Evolutionary conservation across 1,284 basidiomycete genomes (phyloP).

Genomic region (Hemileia vastatrix): DNA sequence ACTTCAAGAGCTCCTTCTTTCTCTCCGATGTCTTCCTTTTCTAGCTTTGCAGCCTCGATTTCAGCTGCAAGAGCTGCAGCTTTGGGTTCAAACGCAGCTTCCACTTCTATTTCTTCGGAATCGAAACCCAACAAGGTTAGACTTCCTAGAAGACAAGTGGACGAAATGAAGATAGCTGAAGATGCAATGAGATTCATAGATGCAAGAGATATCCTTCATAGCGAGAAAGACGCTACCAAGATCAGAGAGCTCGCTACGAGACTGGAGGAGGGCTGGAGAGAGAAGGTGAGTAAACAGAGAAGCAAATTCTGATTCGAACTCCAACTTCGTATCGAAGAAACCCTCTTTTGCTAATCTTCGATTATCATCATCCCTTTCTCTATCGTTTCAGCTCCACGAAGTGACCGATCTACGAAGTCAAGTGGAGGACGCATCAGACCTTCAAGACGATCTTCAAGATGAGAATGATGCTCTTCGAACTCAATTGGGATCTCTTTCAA

Average conservation of each 20-base stretch:
- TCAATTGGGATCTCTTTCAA: constrained; percentile 25
- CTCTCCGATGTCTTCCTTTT: not conserved
- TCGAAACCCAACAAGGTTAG: not conserved
- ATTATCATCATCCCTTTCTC: not conserved
- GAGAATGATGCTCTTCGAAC: constrained; percentile 27
- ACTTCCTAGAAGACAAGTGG: constrained; percentile 21
- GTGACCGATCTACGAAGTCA: constrained; percentile 20
- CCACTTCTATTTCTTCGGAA: not conserved
- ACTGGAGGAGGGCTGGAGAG: constrained; percentile 26
- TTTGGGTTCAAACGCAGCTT: not conserved
- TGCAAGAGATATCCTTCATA: constrained; percentile 26
- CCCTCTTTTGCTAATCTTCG: not conserved
- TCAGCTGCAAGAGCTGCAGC: not conserved
- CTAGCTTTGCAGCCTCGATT: not conserved
- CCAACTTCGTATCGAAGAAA: not conserved
- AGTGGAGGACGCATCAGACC: constrained; percentile 23
- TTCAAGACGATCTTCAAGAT: constrained; percentile 27
- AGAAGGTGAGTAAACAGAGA: constrained; percentile 12
- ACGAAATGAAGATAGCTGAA: constrained; percentile 26
- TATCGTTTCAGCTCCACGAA: constrained; percentile 24
- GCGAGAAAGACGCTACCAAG: constrained; percentile 17
- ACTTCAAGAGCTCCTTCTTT: not conserved
- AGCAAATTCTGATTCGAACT: not conserved
- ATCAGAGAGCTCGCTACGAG: constrained; percentile 26
- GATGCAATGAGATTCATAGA: constrained; percentile 29